Evolutionary conservation across 352 stramenopile species (phyloP).

Genomic region (Pythium phragmiticola): DNA sequence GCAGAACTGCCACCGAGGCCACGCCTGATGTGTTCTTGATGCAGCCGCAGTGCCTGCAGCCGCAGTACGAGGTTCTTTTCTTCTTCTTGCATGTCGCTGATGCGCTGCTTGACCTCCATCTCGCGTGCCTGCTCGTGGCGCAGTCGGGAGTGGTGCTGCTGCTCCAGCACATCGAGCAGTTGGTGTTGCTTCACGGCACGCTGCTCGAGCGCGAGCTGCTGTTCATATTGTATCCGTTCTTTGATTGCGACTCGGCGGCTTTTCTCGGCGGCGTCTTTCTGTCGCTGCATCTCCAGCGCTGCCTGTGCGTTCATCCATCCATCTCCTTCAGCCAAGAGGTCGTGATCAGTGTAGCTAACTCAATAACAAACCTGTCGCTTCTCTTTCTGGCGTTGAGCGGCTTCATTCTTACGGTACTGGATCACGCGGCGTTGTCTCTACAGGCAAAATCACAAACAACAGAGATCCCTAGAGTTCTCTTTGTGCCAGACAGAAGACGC

Average conservation of each 20-base stretch:
- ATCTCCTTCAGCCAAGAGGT: not conserved
- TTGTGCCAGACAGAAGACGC: too few species aligned
- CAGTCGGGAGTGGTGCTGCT: constrained; percentile 40
- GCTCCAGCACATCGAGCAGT: constrained; percentile 34
- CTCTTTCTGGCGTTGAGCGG: constrained; percentile 51
- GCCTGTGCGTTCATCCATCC: constrained; percentile 20
- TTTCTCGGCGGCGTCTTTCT: constrained; percentile 44
- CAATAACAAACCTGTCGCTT: constrained; percentile 34
- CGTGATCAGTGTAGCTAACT: not conserved
- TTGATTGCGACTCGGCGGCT: constrained; percentile 33
- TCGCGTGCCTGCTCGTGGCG: constrained; percentile 40
- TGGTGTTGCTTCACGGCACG: constrained; percentile 46
- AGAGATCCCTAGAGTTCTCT: not conserved
- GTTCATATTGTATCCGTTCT: constrained; percentile 47
- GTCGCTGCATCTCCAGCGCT: constrained; percentile 41
- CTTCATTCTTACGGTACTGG: constrained; percentile 43
- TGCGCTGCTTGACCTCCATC: constrained; percentile 32
- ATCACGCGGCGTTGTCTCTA: constrained; percentile 55
- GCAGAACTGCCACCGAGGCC: constrained; percentile 9
- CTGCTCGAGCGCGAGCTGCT: constrained; percentile 34
- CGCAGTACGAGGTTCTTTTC: constrained; percentile 52
- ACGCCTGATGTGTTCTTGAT: constrained; percentile 46
- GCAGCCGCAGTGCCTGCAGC: constrained; percentile 55
- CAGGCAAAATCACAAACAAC: not conserved
- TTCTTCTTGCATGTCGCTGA: constrained; percentile 55